These are phyloP conservation scores for Sugiyamaella paludigena DNA, from an alignment of 1,139 yeast species.

Conservation along the genomic window DNA sequence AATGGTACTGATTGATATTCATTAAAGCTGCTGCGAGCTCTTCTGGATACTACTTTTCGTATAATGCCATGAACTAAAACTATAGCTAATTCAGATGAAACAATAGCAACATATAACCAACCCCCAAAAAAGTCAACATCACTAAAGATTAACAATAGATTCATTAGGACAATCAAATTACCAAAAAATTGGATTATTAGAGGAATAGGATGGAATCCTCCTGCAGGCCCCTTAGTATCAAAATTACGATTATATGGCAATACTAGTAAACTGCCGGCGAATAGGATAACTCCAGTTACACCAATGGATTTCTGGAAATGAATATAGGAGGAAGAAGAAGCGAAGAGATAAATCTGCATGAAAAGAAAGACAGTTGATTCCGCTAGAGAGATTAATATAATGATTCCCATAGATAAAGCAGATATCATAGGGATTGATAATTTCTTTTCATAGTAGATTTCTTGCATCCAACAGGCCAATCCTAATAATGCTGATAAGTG, in stretches of 20 bases:
- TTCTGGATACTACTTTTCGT: not conserved
- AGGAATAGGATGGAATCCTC: conserved; percentile 21
- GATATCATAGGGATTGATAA: too few species aligned
- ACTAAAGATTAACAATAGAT: conserved; percentile 16
- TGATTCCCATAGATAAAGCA: too few species aligned
- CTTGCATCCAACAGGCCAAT: conserved; percentile 20
- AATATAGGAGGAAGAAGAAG: not conserved
- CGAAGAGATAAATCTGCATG: not conserved
- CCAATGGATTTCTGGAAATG: conserved; percentile 10
- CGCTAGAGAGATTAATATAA: not conserved
- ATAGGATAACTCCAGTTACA: conserved; percentile 14
- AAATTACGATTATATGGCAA: conserved; percentile 18
- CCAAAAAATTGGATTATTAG: conserved; percentile 19
- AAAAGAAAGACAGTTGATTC: not conserved
- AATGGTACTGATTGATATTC: conserved; percentile 14
- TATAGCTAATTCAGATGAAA: conserved; percentile 11
- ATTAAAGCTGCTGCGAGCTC: not conserved
- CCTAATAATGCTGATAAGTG: conserved; percentile 16
- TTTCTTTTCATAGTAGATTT: conserved; percentile 8
- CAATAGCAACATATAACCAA: conserved; percentile 11
- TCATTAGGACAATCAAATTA: conserved; percentile 16
- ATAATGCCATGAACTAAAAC: conserved; percentile 13
- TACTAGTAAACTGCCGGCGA: conserved; percentile 12
- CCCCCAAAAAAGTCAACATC: conserved; percentile 20
- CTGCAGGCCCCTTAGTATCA: conserved; percentile 16